A percentile compares a stretch with the other conserved stretches of the same genome.
Conservation (phyloP, 345 rosid species). For the Bretschneidera sinensis region DNA sequence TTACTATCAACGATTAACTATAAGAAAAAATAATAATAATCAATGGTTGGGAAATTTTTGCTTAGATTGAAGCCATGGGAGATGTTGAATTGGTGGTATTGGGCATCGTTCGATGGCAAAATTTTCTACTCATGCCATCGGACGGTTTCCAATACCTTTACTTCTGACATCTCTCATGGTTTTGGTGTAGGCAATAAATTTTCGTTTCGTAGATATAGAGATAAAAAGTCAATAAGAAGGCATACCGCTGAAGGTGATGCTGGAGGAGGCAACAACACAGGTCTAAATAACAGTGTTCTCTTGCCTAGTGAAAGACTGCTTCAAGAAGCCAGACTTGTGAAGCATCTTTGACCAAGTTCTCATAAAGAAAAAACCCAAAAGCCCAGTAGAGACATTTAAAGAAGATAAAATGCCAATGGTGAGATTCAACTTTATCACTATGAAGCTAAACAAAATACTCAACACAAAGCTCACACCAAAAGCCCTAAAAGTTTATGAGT, state of each 20-base stretch:
- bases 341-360: slow-evolving; percentile 61
- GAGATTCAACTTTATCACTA: slow-evolving; percentile 64
- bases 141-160: background rate
- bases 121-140: background rate
- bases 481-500: slow-evolving; percentile 65
- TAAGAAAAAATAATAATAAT: no score
- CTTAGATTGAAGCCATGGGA: no score
- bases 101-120: no score
- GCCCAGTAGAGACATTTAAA: slow-evolving; percentile 67
- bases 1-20: no score
- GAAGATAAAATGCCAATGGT: slow-evolving; percentile 74
- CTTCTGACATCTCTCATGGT: background rate
- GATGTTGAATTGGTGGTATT: no score
- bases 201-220: slow-evolving; percentile 1
- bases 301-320: slow-evolving; percentile 65
- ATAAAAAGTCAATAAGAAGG: no score
- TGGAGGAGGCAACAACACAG: slow-evolving; percentile 75
- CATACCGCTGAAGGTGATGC: slow-evolving; percentile 73
- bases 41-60: no score
- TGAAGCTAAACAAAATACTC: slow-evolving; percentile 60
- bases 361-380: slow-evolving; percentile 64
- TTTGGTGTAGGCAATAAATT: no score
- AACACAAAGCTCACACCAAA: slow-evolving; percentile 51
- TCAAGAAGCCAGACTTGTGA: slow-evolving; percentile 32
- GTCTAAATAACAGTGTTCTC: slow-evolving; percentile 82